phyloP scores from a whole-genome alignment of 2,329 filamentous ascomycete species.

The Botryosphaeria dothidea region DNA sequence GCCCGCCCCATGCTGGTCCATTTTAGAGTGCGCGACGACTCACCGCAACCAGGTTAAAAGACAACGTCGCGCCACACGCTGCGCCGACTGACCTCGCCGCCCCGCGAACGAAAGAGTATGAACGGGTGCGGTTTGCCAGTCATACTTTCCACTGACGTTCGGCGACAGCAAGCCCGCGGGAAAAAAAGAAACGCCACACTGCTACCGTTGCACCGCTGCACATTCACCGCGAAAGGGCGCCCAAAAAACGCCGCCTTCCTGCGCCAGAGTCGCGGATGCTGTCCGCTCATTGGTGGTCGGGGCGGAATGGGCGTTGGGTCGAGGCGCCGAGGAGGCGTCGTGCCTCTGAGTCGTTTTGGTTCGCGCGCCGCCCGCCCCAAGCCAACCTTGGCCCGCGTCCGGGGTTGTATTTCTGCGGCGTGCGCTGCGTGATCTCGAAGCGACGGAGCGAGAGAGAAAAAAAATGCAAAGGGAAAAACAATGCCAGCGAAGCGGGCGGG shows the following conservation, averaged over 20 bases:
- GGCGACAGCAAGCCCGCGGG: not conserved
- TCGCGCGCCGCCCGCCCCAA: not conserved
- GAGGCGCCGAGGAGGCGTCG: not conserved
- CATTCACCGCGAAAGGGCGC: slow-evolving; percentile 1
- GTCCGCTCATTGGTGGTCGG: not conserved
- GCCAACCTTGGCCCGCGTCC: not conserved
- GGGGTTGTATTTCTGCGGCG: too few species aligned
- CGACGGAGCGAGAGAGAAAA: not conserved
- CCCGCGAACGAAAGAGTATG: too few species aligned
- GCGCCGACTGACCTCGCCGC: not conserved
- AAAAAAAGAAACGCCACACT: not conserved
- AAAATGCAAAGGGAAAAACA: not conserved
- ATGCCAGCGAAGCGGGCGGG: not conserved
- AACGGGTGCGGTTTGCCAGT: not conserved
- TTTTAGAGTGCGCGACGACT: not conserved
- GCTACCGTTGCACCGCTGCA: slow-evolving; percentile 11
- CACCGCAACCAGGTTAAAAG: not conserved
- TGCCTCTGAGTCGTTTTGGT: not conserved
- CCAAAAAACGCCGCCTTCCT: not conserved
- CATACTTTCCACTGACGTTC: not conserved
- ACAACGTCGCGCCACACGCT: not conserved
- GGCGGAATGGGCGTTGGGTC: slow-evolving; percentile 5
- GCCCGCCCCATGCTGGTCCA: not conserved
- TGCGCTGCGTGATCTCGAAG: not conserved
- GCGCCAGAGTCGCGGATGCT: not conserved